Percentiles rank a stretch among this genome's conserved stretches.
These are phyloP conservation scores for Fusarium longipes DNA, from an alignment of 2,329 filamentous ascomycete species.

Conservation along the genomic window DNA sequence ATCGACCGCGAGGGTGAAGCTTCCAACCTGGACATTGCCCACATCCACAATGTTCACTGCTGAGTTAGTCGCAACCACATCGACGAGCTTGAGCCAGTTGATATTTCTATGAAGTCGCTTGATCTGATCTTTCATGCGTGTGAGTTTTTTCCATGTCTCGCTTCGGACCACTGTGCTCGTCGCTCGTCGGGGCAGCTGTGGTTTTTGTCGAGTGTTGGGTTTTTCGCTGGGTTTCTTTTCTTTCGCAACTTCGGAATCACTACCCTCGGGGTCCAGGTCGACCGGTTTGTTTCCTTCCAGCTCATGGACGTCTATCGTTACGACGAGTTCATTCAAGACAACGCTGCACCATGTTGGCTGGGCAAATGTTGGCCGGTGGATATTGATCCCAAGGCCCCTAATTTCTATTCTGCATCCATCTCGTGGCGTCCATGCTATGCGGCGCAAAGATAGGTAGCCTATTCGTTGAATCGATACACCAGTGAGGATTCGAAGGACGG, in stretches of 20 bases:
- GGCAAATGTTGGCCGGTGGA: slow-evolving; percentile 95
- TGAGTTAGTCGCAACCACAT: slow-evolving; percentile 85
- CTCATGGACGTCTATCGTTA: slow-evolving; percentile 82
- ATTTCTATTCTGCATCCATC: slow-evolving; percentile 93
- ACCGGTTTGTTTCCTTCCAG: slow-evolving; percentile 63
- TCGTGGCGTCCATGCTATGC: slow-evolving; percentile 87
- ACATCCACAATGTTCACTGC: slow-evolving; percentile 82
- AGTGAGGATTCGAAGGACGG: slow-evolving; percentile 89
- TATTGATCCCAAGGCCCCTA: slow-evolving; percentile 84
- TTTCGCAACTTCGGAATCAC: slow-evolving; percentile 46
- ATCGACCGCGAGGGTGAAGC: slow-evolving; percentile 86
- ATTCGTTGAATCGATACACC: slow-evolving; percentile 96
- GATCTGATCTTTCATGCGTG: slow-evolving; percentile 81
- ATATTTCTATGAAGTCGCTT: slow-evolving; percentile 89
- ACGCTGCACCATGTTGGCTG: slow-evolving; percentile 97
- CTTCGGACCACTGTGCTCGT: slow-evolving; percentile 59
- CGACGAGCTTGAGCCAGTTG: slow-evolving; percentile 88
- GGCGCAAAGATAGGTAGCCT: slow-evolving; percentile 90
- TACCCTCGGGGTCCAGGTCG: slow-evolving; percentile 42
- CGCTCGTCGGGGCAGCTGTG: slow-evolving; percentile 30
- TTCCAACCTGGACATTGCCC: slow-evolving; percentile 86
- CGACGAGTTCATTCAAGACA: slow-evolving; percentile 83
- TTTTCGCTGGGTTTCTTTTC: slow-evolving; percentile 38
- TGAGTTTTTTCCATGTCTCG: slow-evolving; percentile 84
- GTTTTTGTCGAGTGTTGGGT: slow-evolving; percentile 42